A percentile compares a stretch with the other conserved stretches of the same genome.
phyloP scores from a whole-genome alignment of 148 eudicot genomes.

The Fagopyrum homotropicum region DNA sequence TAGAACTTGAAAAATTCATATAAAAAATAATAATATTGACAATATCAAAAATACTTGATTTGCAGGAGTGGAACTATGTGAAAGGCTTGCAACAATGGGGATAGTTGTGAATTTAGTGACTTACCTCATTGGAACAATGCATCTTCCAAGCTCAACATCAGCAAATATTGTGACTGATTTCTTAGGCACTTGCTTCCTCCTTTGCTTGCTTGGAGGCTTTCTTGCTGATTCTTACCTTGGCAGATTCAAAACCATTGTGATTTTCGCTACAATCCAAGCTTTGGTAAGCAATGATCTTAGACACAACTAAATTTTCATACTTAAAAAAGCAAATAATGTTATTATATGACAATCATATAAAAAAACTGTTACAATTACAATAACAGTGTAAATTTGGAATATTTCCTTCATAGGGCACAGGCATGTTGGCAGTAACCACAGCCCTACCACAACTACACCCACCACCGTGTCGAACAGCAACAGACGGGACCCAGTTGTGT shows the following conservation, averaged over 20 bases:
- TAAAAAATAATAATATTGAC: background rate
- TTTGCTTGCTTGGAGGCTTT: slow-evolving; percentile 81
- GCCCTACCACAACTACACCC: slow-evolving; percentile 55
- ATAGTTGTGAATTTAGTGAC: slow-evolving; percentile 96
- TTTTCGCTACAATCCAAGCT: slow-evolving; percentile 52
- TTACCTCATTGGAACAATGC: slow-evolving; percentile 70
- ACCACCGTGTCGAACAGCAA: slow-evolving; percentile 37
- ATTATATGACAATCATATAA: background rate
- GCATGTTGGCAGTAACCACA: slow-evolving; percentile 52
- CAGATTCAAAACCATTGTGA: slow-evolving; percentile 64
- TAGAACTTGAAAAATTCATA: background rate
- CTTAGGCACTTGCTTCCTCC: slow-evolving; percentile 78
- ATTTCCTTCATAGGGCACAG: slow-evolving; percentile 47
- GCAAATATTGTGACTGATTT: slow-evolving; percentile 84
- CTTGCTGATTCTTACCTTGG: slow-evolving; percentile 84
- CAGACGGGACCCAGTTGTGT: slow-evolving; percentile 23
- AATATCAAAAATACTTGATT: background rate
- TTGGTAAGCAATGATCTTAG: slow-evolving; percentile 25
- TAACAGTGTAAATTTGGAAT: background rate
- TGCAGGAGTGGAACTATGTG: slow-evolving; percentile 73
- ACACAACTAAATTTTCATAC: background rate
- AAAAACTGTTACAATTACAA: background rate
- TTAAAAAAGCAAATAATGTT: too few relatives aligned
- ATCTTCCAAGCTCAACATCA: slow-evolving; percentile 66
- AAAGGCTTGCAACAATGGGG: slow-evolving; percentile 98